Evolutionary conservation across 495 filamentous ascomycete species (phyloP), one percentile per base, ranked within the genome.

Genomic region (Glarea lozoyensis): DNA sequence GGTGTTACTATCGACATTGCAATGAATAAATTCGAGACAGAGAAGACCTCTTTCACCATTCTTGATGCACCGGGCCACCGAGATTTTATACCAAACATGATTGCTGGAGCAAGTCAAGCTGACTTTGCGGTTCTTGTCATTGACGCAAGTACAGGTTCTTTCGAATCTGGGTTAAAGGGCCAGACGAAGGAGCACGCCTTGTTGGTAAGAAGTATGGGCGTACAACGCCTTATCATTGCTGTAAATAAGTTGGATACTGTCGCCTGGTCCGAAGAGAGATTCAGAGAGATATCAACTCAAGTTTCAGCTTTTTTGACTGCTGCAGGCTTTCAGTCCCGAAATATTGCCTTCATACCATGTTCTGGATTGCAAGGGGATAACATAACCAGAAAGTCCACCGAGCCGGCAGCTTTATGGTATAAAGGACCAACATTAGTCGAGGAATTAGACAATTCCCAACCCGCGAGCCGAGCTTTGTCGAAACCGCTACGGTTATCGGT

Each of bases 81-180:
- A 50, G 93, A 98, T 54, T 98, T 97, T 58, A 86, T 97, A 30
- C 92, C 92, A 2, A 97, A 95, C 60, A 98, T 98, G 92, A 96
- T 98, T 56, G 93, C 89, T 2, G 92, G 92, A 0, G 88, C 89
- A 18, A 87, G 83, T 30, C 90, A 96, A 61, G 92, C 92, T 2
- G 93, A 98, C 60, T 95, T 97, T 58, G 93, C 90, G 0, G 83
- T 98, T 7, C 69, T 98, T 4, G 92, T 98, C 24, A 84, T 98
- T 40, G 92, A 98, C 59, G 81, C 92, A 17, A 78, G 80, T 39
- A 82, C 74, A 0, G 88, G 89, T 17, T 87, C 85, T 18, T 96
- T 96, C 49, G 92, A 98, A 58, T 84, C 87, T 0, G 92, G 92
- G 0, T 70, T 98, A 27, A 89, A 82, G 52, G 92, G 92, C 1